Evolutionary conservation across 169 alveolate genomes (phyloP).

Genomic region (Plasmodium knowlesi): DNA sequence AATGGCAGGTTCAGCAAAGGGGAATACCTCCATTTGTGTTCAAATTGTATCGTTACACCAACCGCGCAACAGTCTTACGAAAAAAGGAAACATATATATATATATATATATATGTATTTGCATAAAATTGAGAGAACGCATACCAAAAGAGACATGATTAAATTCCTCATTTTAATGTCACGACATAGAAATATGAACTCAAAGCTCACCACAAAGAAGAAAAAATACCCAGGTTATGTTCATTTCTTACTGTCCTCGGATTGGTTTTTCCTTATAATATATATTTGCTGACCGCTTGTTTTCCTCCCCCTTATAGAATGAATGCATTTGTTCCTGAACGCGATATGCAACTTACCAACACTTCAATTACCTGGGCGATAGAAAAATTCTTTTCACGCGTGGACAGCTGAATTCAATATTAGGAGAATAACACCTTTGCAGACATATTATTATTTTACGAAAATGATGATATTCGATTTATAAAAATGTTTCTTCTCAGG

Average conservation of each 20-base stretch:
- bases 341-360: not conserved
- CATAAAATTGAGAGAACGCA: not conserved
- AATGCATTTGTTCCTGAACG: not conserved
- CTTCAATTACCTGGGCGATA: not conserved
- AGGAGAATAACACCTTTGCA: not conserved
- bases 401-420: not conserved
- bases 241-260: not conserved
- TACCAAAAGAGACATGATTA: not conserved
- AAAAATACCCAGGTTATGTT: not conserved
- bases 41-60: not conserved
- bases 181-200: not conserved
- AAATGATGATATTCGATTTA: not conserved
- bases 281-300: not conserved
- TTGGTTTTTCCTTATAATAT: not conserved
- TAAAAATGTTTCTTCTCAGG: not conserved
- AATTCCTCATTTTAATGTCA: not conserved
- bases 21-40: not conserved
- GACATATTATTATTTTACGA: not conserved
- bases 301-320: not conserved
- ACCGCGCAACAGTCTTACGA: not conserved
- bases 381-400: not conserved
- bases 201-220: not conserved
- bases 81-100: not conserved
- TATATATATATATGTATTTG: not conserved
- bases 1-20: not conserved